Conservation (phyloP, 179 eudicot genomes). For the Beta macrorhiza region DNA sequence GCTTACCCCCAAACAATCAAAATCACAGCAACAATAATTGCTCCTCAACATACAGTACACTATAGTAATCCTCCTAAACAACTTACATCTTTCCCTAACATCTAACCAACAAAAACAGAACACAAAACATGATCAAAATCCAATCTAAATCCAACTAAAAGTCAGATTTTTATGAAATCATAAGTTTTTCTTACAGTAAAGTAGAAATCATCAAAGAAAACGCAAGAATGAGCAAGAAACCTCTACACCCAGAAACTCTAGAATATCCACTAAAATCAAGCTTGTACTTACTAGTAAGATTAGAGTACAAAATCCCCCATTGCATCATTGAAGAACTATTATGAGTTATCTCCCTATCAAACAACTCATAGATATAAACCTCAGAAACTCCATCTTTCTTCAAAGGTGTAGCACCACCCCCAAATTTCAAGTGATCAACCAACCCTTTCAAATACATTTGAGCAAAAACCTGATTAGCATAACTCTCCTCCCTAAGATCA, state of each 20-base stretch:
- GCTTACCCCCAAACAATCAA: not conserved
- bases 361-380: slow-evolving; percentile 61
- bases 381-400: slow-evolving; percentile 66
- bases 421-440: slow-evolving; percentile 46
- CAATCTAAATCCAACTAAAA: not conserved
- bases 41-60: not conserved
- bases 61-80: not conserved
- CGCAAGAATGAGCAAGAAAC: not conserved
- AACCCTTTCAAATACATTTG: slow-evolving; percentile 64
- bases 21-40: slow-evolving; percentile 3
- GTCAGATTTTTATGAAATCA: not conserved
- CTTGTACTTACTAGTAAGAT: slow-evolving; percentile 58
- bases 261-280: slow-evolving; percentile 35
- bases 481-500: slow-evolving; percentile 36
- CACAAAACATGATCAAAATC: not conserved
- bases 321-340: slow-evolving; percentile 11
- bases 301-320: slow-evolving; percentile 71
- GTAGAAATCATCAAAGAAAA: not conserved
- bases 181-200: slow-evolving; percentile 8
- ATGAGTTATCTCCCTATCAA: slow-evolving; percentile 37
- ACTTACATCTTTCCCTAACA: not conserved
- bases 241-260: too few species aligned
- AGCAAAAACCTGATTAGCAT: slow-evolving; percentile 50
- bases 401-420: slow-evolving; percentile 67
- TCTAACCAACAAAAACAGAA: not conserved